A percentile compares a stretch with the other conserved stretches of the same genome.
Evolutionary conservation across 2,329 filamentous ascomycete genomes (phyloP).

Genomic region (Neofusicoccum sp.): DNA sequence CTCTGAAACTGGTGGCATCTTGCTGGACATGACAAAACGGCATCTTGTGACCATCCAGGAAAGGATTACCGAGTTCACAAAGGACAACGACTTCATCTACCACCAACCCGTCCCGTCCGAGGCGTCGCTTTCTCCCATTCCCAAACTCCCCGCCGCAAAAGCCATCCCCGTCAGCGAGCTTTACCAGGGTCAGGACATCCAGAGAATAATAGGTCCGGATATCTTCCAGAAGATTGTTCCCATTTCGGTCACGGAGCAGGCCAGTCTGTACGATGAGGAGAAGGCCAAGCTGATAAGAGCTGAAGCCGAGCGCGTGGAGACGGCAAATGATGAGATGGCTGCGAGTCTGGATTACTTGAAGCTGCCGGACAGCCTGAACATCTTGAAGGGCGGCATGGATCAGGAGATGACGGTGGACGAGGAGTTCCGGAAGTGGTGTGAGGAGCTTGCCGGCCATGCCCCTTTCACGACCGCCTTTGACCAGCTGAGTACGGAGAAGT

Average conservation of each 20-base stretch:
- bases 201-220: constrained; percentile 93
- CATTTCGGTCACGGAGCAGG: constrained; percentile 92
- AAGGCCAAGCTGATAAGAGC: constrained; percentile 94
- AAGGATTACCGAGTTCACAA: constrained; percentile 73
- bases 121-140: constrained; percentile 76
- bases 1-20: constrained; percentile 72
- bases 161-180: constrained; percentile 96
- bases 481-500: constrained; percentile 74
- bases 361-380: constrained; percentile 83
- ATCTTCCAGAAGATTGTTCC: constrained; percentile 97
- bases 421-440: constrained; percentile 92
- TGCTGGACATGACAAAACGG: constrained; percentile 82
- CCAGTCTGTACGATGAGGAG: constrained; percentile 96
- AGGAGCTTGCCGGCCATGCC: constrained; percentile 85
- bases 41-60: constrained; percentile 81
- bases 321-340: constrained; percentile 93
- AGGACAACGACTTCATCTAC: constrained; percentile 99
- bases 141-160: constrained; percentile 93
- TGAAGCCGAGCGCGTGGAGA: constrained; percentile 90
- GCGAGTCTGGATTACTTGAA: constrained; percentile 93
- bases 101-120: constrained; percentile 89
- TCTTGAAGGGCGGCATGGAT: constrained; percentile 90
- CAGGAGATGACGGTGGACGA: constrained; percentile 86
- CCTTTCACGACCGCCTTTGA: constrained; percentile 80
- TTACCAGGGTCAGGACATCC: constrained; percentile 96